These are phyloP conservation scores for Coleophoma crateriformis DNA, from an alignment of 2,329 filamentous ascomycete genomes.

Conservation along the genomic window DNA sequence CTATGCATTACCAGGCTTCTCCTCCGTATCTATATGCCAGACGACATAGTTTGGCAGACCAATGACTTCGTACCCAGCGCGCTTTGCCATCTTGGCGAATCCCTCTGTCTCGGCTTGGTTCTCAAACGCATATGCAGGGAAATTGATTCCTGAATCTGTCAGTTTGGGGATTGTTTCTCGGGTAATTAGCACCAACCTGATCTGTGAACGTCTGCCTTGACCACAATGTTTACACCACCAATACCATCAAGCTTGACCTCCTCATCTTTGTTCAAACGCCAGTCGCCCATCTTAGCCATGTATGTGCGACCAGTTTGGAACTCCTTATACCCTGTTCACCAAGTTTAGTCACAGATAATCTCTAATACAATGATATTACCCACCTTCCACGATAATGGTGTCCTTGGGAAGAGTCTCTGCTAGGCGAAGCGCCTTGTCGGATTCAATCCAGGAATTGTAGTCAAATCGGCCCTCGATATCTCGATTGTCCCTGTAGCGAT, in stretches of 20 bases:
- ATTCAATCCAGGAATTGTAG: constrained; percentile 99
- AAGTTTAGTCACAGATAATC: constrained; percentile 6
- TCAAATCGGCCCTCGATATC: constrained; percentile 98
- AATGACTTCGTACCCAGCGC: constrained; percentile 86
- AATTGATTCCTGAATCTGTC: constrained; percentile 74
- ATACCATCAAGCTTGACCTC: constrained; percentile 93
- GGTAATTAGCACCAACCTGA: constrained; percentile 55
- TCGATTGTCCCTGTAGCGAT: constrained; percentile 67
- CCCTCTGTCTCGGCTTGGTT: constrained; percentile 99
- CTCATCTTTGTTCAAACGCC: constrained; percentile 84
- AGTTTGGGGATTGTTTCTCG: constrained; percentile 11
- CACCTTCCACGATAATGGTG: constrained; percentile 82
- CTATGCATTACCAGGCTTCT: constrained; percentile 74
- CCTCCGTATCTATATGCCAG: constrained; percentile 96
- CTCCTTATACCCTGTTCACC: constrained; percentile 72
- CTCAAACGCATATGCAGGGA: constrained; percentile 93
- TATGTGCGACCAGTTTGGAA: constrained; percentile 86
- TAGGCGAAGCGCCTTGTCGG: constrained; percentile 74
- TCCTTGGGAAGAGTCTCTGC: constrained; percentile 71
- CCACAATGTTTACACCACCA: constrained; percentile 93
- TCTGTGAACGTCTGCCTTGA: constrained; percentile 96
- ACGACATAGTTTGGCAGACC: constrained; percentile 97
- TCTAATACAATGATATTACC: not conserved
- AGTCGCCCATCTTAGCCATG: constrained; percentile 88
- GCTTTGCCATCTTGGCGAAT: constrained; percentile 97